Evolutionary conservation across 2,329 filamentous ascomycete species (phyloP).

Genomic region (Aspergillus floridensis): DNA sequence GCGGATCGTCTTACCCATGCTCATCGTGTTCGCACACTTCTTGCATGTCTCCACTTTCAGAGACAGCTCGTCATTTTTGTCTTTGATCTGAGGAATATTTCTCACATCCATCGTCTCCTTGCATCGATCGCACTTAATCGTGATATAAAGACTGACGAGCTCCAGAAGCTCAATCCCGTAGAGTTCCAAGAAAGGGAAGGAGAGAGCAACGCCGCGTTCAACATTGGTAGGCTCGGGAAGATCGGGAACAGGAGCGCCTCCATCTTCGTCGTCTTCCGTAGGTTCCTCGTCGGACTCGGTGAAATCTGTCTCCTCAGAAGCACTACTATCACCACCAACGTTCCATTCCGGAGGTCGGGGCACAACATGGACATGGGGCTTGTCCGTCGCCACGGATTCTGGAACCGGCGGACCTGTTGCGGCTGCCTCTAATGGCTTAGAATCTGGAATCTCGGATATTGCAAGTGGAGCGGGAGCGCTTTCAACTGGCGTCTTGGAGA

Average conservation of each 20-base stretch:
- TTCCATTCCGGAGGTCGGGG: conserved; percentile 76
- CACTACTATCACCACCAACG: conserved; percentile 33
- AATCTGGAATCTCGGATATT: conserved; percentile 9
- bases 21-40: conserved; percentile 54
- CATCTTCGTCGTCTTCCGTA: conserved; percentile 42
- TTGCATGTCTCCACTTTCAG: conserved; percentile 51
- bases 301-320: conserved; percentile 41
- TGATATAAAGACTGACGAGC: conserved; percentile 64
- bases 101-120: conserved; percentile 69
- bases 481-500: conserved; percentile 57
- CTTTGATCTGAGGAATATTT: conserved; percentile 58
- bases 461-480: conserved; percentile 16
- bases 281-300: conserved; percentile 46
- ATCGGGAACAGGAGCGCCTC: conserved; percentile 37
- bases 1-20: conserved; percentile 37
- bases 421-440: conserved; percentile 14
- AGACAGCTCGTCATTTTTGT: conserved; percentile 37
- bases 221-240: conserved; percentile 39
- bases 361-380: conserved; percentile 68
- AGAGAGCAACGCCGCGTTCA: conserved; percentile 72
- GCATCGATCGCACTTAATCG: conserved; percentile 75
- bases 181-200: conserved; percentile 74
- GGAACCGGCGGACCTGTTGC: conserved; percentile 15
- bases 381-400: conserved; percentile 42
- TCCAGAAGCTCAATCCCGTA: conserved; percentile 75